These are phyloP conservation scores for Cutaneotrichosporon sp. DNA, from an alignment of 1,284 basidiomycete genomes.

Conservation along the genomic window DNA sequence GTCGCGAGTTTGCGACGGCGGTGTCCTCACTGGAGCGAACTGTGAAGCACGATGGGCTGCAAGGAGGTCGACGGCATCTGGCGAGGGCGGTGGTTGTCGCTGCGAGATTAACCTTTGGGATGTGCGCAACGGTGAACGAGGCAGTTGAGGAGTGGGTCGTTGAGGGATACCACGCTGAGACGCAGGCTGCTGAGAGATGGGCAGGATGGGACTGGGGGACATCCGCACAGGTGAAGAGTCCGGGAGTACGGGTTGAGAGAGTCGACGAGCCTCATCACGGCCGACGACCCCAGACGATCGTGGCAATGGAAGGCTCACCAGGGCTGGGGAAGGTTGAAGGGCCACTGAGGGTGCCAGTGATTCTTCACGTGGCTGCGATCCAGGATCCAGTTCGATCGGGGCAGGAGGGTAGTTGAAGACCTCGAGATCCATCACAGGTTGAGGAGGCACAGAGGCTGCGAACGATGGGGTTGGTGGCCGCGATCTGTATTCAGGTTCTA, in stretches of 20 bases:
- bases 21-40: not conserved
- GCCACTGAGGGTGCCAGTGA: not conserved
- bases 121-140: not conserved
- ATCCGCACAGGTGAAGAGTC: not conserved
- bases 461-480: not conserved
- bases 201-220: not conserved
- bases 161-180: not conserved
- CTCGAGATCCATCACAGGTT: not conserved
- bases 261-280: no score
- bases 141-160: not conserved
- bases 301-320: not conserved
- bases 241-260: not conserved
- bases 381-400: not conserved
- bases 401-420: not conserved
- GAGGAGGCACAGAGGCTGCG: not conserved
- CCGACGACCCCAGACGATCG: not conserved
- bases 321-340: not conserved
- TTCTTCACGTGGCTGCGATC: not conserved
- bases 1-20: not conserved
- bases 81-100: slow-evolving; percentile 1
- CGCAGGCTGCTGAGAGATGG: not conserved
- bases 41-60: not conserved
- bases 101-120: not conserved
- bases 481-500: not conserved
- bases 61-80: slow-evolving; percentile 8